Conservation (phyloP, 2,329 filamentous ascomycete genomes). For the Pyrenophora tritici-repentis region DNA sequence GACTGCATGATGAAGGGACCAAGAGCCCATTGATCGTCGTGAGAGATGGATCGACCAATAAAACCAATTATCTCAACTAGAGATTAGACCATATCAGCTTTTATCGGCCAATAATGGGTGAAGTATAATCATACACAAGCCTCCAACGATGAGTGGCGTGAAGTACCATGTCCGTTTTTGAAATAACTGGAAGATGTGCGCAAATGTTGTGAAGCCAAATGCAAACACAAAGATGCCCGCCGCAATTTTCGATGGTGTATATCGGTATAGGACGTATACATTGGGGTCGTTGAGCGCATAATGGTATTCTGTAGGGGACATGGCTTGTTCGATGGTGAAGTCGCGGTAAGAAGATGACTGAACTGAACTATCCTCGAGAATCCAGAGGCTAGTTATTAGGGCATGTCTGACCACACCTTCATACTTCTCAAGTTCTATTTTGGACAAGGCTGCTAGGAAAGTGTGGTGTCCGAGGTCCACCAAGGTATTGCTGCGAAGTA, state of each 20-base stretch:
- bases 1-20: constrained; percentile 51
- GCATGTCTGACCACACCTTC: not conserved
- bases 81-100: no score
- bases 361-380: not conserved
- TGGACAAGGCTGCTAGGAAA: no score
- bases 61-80: constrained; percentile 59
- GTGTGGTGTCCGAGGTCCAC: not conserved
- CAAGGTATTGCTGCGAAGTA: not conserved
- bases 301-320: constrained; percentile 3
- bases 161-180: constrained; percentile 57
- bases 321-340: not conserved
- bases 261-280: constrained; percentile 33
- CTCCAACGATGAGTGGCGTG: constrained; percentile 57
- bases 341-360: not conserved
- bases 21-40: constrained; percentile 45
- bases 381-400: not conserved
- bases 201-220: constrained; percentile 50
- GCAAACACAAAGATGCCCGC: constrained; percentile 55
- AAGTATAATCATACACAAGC: constrained; percentile 49
- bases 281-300: constrained; percentile 23
- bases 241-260: constrained; percentile 51
- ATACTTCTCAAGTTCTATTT: not conserved
- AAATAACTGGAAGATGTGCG: constrained; percentile 51
- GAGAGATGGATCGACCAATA: constrained; percentile 51
- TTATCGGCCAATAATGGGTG: no score